These are phyloP conservation scores for Alternaria atra DNA, from an alignment of 2,329 filamentous ascomycete genomes.

Conservation along the genomic window DNA sequence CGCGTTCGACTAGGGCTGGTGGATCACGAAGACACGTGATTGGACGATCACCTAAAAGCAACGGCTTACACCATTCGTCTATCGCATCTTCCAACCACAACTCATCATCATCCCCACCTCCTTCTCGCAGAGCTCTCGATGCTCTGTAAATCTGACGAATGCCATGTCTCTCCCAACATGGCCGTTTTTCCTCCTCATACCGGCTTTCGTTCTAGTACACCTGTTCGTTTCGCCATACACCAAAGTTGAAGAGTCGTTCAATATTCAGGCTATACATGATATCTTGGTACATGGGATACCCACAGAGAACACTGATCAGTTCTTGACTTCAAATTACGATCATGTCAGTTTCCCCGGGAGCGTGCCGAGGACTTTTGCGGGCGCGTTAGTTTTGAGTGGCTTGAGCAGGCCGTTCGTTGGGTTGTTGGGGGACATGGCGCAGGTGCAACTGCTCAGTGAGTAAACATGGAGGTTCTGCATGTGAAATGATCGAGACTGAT, in stretches of 20 bases:
- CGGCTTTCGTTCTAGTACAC: conserved; percentile 64
- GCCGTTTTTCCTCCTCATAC: conserved; percentile 45
- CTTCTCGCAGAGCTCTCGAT: background rate
- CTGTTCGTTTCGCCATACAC: conserved; percentile 83
- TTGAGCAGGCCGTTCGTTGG: conserved; percentile 72
- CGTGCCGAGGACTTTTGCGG: conserved; percentile 90
- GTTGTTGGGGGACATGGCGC: conserved; percentile 63
- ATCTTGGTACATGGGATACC: conserved; percentile 83
- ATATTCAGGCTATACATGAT: conserved; percentile 92
- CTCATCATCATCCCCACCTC: conserved; percentile 2
- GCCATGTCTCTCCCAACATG: conserved; percentile 36
- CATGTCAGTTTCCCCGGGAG: conserved; percentile 90
- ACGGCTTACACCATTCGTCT: conserved; percentile 4
- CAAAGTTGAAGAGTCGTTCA: conserved; percentile 99
- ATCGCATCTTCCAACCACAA: background rate
- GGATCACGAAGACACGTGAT: conserved; percentile 38
- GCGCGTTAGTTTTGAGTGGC: conserved; percentile 77
- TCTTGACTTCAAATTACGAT: conserved; percentile 75
- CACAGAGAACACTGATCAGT: conserved; percentile 60
- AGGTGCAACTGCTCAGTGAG: conserved; percentile 67
- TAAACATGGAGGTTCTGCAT: background rate
- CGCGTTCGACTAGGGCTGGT: conserved; percentile 7
- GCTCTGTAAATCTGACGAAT: background rate
- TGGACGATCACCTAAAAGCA: conserved; percentile 4
- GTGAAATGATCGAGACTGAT: conserved; percentile 5